A percentile compares a stretch with the other conserved stretches of the same genome.
phyloP scores from a whole-genome alignment of 2,329 filamentous ascomycete species.

The Pseudomassariella vexata region DNA sequence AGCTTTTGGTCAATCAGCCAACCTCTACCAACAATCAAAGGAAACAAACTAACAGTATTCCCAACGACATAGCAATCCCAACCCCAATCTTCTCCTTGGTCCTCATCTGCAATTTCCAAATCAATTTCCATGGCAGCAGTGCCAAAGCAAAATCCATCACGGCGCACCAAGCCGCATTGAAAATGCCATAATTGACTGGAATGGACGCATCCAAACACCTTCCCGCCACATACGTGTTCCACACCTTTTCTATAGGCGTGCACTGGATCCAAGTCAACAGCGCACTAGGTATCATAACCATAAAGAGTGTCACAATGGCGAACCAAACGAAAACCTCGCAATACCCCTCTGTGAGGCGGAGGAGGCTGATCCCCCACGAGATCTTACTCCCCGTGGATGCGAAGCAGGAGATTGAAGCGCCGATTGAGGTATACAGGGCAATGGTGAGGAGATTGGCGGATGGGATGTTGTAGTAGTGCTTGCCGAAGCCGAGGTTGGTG shows the following conservation, averaged over 20 bases:
- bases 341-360: constrained; percentile 16
- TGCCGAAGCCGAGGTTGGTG: constrained; percentile 4
- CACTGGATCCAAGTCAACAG: constrained; percentile 16
- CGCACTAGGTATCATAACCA: constrained; percentile 15
- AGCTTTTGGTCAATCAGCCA: constrained; percentile 9
- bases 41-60: constrained; percentile 16
- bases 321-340: constrained; percentile 15
- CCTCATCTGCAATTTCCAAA: constrained; percentile 22
- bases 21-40: not conserved
- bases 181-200: constrained; percentile 8
- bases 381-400: constrained; percentile 24
- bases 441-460: constrained; percentile 11
- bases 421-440: constrained; percentile 1
- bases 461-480: constrained; percentile 7
- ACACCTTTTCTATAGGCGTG: constrained; percentile 9
- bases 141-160: constrained; percentile 20
- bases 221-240: constrained; percentile 6
- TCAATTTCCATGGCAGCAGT: constrained; percentile 22
- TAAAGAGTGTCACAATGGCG: constrained; percentile 17
- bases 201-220: constrained; percentile 9
- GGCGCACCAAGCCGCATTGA: constrained; percentile 7
- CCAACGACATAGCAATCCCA: constrained; percentile 23
- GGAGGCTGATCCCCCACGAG: constrained; percentile 23
- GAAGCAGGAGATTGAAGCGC: constrained; percentile 14
- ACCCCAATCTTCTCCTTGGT: constrained; percentile 22